A percentile compares a stretch with the other conserved stretches of the same genome.
These are phyloP conservation scores for Luvunga scandens DNA, from an alignment of 345 rosid species.

Conservation along the genomic window DNA sequence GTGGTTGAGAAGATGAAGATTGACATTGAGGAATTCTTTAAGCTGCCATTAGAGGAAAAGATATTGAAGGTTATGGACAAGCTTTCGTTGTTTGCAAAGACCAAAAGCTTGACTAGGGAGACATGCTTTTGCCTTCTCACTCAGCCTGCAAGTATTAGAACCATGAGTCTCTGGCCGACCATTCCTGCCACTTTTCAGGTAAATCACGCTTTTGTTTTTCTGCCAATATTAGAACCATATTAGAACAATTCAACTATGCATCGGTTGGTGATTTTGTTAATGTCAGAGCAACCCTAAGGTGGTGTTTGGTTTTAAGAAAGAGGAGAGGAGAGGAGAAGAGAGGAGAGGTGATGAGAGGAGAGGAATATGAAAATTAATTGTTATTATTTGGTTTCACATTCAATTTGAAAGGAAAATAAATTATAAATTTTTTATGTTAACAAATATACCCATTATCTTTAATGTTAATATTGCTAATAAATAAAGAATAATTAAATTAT, in stretches of 20 bases:
- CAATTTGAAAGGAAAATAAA: no score
- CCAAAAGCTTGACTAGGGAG: slow-evolving; percentile 57
- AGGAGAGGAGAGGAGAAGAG: no score
- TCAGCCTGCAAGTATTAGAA: slow-evolving; percentile 27
- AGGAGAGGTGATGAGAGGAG: no score
- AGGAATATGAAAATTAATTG: no score
- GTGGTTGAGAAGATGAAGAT: slow-evolving; percentile 37
- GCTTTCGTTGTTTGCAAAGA: slow-evolving; percentile 48
- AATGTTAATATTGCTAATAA: no score
- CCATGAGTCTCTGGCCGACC: slow-evolving; percentile 35
- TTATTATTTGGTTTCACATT: no score
- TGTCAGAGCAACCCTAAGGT: slow-evolving; percentile 25
- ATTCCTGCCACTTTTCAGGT: slow-evolving; percentile 41
- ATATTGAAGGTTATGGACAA: slow-evolving; percentile 51
- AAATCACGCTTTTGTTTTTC: neutral
- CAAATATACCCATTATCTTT: no score
- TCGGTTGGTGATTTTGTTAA: neutral
- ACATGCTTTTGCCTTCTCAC: slow-evolving; percentile 40
- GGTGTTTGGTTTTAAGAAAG: no score
- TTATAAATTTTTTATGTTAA: no score
- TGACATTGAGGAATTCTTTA: slow-evolving; percentile 33
- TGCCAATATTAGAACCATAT: no score
- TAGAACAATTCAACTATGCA: neutral
- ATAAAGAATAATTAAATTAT: no score
- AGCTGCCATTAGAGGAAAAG: slow-evolving; percentile 39